These are phyloP conservation scores for Bipolaris gigantea DNA, from an alignment of 2,329 filamentous ascomycete genomes.

Conservation along the genomic window DNA sequence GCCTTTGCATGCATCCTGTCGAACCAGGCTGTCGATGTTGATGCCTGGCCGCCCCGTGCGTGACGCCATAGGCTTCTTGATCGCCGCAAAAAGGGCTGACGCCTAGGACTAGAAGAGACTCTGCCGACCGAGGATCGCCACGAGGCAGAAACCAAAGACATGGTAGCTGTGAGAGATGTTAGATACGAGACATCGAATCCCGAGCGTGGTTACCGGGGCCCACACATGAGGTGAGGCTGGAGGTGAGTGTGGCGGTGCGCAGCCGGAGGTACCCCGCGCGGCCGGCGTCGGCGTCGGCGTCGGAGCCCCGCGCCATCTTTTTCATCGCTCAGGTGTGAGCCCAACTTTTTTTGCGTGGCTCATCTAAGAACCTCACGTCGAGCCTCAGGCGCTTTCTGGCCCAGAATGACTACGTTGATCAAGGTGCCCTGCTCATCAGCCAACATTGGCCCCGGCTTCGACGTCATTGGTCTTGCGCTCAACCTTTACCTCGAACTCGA, in stretches of 20 bases:
- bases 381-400: constrained; percentile 12
- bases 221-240: neutral
- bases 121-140: neutral
- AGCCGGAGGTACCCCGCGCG: constrained; percentile 5
- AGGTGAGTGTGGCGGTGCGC: constrained; percentile 7
- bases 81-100: neutral
- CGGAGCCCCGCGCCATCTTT: constrained; percentile 16
- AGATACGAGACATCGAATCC: neutral
- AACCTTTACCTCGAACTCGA: constrained; percentile 90
- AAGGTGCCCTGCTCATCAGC: constrained; percentile 91
- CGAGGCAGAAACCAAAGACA: neutral
- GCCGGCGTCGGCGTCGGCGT: constrained; percentile 16
- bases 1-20: neutral
- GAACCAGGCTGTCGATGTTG: neutral
- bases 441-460: constrained; percentile 95
- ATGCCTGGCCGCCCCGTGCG: neutral
- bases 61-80: no score
- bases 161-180: neutral
- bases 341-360: constrained; percentile 11
- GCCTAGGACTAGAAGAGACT: neutral
- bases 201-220: neutral
- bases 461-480: constrained; percentile 93
- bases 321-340: constrained; percentile 7
- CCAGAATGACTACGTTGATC: constrained; percentile 58
- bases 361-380: constrained; percentile 8